Conservation (phyloP, 2,329 filamentous ascomycete genomes). For the Fusarium equiseti region DNA sequence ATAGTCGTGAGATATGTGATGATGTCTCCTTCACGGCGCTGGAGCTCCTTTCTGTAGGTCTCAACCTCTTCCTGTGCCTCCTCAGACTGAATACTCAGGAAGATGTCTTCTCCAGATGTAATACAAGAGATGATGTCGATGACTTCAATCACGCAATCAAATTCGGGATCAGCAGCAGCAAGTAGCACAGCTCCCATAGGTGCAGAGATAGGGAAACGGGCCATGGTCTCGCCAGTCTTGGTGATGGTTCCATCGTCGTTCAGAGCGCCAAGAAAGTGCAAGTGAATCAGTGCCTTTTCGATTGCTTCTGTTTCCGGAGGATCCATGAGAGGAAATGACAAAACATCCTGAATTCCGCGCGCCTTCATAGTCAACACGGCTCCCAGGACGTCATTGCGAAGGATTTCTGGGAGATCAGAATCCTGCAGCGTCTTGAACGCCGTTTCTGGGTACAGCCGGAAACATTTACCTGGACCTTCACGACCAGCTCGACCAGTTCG, state of each 20-base stretch:
- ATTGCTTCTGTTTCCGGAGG: constrained; percentile 81
- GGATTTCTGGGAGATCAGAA: constrained; percentile 86
- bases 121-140: constrained; percentile 84
- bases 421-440: constrained; percentile 78
- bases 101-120: constrained; percentile 73
- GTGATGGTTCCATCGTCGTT: constrained; percentile 80
- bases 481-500: constrained; percentile 91
- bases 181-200: constrained; percentile 85
- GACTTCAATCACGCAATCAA: constrained; percentile 80
- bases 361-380: constrained; percentile 95
- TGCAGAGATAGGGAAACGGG: constrained; percentile 84
- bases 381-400: constrained; percentile 88
- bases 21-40: constrained; percentile 73
- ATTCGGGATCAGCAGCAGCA: constrained; percentile 77
- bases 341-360: constrained; percentile 83
- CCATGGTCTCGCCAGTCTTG: constrained; percentile 78
- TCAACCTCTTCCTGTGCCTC: constrained; percentile 67
- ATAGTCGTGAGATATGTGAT: constrained; percentile 73
- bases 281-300: constrained; percentile 83
- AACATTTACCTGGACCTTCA: constrained; percentile 92
- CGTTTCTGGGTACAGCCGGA: constrained; percentile 85
- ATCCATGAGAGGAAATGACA: constrained; percentile 88
- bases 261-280: constrained; percentile 83
- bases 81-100: constrained; percentile 69
- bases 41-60: constrained; percentile 66